These are phyloP conservation scores for Teunomyces aglyptinius DNA, from an alignment of 805 yeast species.

Conservation along the genomic window DNA sequence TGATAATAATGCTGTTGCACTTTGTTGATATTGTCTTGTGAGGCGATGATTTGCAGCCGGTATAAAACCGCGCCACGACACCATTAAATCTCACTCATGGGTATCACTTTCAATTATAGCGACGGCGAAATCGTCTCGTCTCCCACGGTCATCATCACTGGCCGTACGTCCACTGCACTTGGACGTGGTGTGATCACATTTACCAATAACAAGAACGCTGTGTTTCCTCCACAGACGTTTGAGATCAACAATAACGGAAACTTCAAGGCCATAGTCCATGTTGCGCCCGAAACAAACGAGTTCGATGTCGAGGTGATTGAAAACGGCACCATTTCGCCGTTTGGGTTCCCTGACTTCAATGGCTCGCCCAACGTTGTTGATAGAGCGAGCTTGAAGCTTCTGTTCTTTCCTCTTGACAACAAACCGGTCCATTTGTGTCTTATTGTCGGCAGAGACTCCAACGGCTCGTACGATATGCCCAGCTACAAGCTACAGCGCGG, in stretches of 20 bases:
- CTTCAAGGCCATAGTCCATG: conserved; percentile 73
- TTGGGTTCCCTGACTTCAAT: conserved; percentile 24
- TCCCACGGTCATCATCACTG: conserved; percentile 38
- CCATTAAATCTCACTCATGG: conserved; percentile 5
- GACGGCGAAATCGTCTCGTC: conserved; percentile 40
- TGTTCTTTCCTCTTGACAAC: conserved; percentile 54
- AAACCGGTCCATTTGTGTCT: conserved; percentile 83
- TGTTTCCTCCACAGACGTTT: conserved; percentile 66
- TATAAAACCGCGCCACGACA: not conserved
- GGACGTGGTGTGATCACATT: conserved; percentile 30
- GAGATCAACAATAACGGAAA: conserved; percentile 61
- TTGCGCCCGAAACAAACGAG: conserved; percentile 55
- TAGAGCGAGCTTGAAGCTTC: conserved; percentile 19
- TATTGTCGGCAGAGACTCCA: conserved; percentile 74
- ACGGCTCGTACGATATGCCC: conserved; percentile 69
- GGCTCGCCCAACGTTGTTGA: conserved; percentile 20
- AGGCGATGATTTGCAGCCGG: not conserved
- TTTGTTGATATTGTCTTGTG: no score
- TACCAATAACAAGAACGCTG: conserved; percentile 30
- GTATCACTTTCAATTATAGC: conserved; percentile 30
- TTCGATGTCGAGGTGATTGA: conserved; percentile 50
- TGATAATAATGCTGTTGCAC: no score
- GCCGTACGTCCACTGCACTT: conserved; percentile 18
- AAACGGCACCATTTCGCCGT: conserved; percentile 31
- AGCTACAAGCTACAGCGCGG: conserved; percentile 39